phyloP scores from a whole-genome alignment of 148 eudicot species.

The Vaccinium myrtillus region DNA sequence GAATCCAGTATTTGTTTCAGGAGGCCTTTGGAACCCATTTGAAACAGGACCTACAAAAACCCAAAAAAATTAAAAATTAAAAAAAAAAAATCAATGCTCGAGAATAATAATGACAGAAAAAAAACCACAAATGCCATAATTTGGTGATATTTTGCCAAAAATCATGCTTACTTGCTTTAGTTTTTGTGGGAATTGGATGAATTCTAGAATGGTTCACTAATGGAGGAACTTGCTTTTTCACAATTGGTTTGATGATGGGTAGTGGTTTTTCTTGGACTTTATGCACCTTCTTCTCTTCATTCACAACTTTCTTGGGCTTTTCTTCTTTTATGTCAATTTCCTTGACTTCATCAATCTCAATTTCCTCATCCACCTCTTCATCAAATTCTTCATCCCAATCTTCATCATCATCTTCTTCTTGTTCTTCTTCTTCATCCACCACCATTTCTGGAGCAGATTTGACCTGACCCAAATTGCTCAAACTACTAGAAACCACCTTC shows the following conservation, averaged over 20 bases:
- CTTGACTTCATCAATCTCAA: constrained; percentile 30
- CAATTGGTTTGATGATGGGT: constrained; percentile 29
- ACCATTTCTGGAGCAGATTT: constrained; percentile 23
- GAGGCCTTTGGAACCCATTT: constrained; percentile 29
- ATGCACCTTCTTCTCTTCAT: constrained; percentile 32
- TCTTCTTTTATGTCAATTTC: constrained; percentile 28
- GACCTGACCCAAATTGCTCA: constrained; percentile 20
- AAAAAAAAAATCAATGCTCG: not conserved
- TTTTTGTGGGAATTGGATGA: constrained; percentile 34
- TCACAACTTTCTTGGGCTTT: constrained; percentile 26
- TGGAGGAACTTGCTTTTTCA: constrained; percentile 34
- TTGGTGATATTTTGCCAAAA: not conserved
- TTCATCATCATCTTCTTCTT: constrained; percentile 20
- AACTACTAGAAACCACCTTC: constrained; percentile 21
- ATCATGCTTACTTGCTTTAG: constrained; percentile 33
- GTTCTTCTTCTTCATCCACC: constrained; percentile 8
- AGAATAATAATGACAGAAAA: not conserved
- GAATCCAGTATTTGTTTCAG: constrained; percentile 39
- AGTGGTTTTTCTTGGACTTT: constrained; percentile 22
- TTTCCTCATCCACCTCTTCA: constrained; percentile 20
- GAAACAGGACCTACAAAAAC: constrained; percentile 21
- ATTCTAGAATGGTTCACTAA: constrained; percentile 25
- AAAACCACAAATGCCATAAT: not conserved
- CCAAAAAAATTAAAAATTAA: not conserved
- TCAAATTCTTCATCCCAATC: constrained; percentile 23